Percentiles rank a stretch among this genome's conserved stretches.
These are phyloP conservation scores for Penium margaritaceum DNA, from an alignment of 139 green algal species.

Conservation along the genomic window DNA sequence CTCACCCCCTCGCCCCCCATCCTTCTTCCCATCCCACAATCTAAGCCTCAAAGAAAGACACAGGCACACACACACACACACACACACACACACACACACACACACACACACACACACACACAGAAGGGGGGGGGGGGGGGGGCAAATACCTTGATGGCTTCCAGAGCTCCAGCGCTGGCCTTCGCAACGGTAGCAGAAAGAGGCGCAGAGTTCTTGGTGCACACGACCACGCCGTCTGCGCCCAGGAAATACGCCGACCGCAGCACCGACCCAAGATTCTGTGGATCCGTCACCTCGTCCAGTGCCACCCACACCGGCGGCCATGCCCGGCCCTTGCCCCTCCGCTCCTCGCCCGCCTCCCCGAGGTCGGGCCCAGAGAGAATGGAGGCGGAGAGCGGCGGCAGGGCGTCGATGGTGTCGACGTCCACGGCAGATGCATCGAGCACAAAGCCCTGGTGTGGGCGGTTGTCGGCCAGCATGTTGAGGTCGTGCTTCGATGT, in stretches of 20 bases:
- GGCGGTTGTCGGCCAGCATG: conserved; percentile 68
- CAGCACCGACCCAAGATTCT: conserved; percentile 86
- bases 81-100: too few relatives aligned
- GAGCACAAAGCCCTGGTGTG: conserved; percentile 63
- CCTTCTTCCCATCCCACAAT: too few relatives aligned
- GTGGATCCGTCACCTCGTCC: conserved; percentile 70
- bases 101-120: conserved; percentile 16
- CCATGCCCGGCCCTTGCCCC: neutral
- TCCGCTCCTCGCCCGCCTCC: neutral
- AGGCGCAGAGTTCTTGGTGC: conserved; percentile 72
- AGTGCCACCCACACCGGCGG: conserved; percentile 69
- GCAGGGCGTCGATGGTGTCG: conserved; percentile 55
- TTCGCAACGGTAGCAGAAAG: conserved; percentile 73
- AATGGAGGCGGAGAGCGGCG: conserved; percentile 18
- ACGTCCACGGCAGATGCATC: conserved; percentile 65
- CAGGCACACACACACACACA: too few relatives aligned
- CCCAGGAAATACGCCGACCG: conserved; percentile 78
- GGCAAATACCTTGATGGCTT: conserved; percentile 52
- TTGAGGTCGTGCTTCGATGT: conserved; percentile 78
- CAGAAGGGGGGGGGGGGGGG: too few relatives aligned
- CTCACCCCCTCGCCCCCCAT: too few relatives aligned
- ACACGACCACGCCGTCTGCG: conserved; percentile 69
- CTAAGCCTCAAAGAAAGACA: too few relatives aligned
- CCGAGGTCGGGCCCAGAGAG: neutral
- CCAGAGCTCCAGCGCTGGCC: conserved; percentile 74